Evolutionary conservation across 2,329 filamentous ascomycete species (phyloP), one percentile per base, ranked within the genome.

Genomic region (Xylariaceae sp.): DNA sequence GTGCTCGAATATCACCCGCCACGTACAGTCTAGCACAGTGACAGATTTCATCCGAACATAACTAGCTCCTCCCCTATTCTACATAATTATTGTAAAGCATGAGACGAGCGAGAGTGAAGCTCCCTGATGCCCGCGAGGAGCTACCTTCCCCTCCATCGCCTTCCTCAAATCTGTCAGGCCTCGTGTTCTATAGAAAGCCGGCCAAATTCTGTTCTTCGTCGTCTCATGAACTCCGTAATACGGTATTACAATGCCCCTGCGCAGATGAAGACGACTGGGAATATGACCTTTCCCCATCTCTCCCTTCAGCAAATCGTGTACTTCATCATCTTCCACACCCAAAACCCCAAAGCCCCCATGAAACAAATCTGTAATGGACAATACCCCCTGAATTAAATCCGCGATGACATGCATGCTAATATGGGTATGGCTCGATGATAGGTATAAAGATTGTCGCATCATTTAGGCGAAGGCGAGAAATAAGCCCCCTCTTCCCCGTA

Each of bases 401-500:
- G 42, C 56, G 47, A 43, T 19, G 35, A 47, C 48, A 31, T 35
- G 47, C 48, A 31, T 35, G 29, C 29, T 39, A 31, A 53, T 49
- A 52, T 54, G 31, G 37, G 49, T 32, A 19, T 41, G 55, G 39
- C 45, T 53, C 56, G 27, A 53, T 62, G 46, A 26, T 32, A 51
- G 48, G 40, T 19, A 19, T 19, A 19, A 19, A 19, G 19, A 2
- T 49, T 52, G 40, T 54, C 31, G 37, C 34, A 37, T 55, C 49
- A 34, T 57, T 39, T 62, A 49, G 60, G 50, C 27, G 58, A 19
- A 19, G 19, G 48, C 7, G 67, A 57, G 53, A 65, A 64, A 49
- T 65, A 64, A 9, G 78, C 76, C 37, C 84, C 79, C 62, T 83
- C 85, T 66, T 89, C 86, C 50, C 89, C 89, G 63, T 89, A 81